Conservation (phyloP, 78 protist species). For the Bodo saltans region DNA sequence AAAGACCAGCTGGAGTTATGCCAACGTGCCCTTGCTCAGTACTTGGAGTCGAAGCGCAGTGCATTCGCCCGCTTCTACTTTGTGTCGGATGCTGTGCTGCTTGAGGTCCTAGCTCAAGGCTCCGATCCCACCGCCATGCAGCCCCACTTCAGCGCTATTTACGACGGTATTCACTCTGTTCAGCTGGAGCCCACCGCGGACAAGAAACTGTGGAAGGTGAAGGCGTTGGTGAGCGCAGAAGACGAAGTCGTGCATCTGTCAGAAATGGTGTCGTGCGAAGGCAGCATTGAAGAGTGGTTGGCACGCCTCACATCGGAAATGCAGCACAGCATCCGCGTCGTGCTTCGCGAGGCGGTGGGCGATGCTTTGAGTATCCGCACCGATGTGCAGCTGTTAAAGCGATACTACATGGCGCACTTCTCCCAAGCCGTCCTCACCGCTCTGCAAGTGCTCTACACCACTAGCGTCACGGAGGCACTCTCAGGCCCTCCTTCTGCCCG, state of each 20-base stretch:
- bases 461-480: constrained; percentile 53
- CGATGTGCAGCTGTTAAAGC: constrained; percentile 10
- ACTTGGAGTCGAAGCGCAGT: constrained; percentile 59
- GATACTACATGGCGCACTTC: constrained; percentile 42
- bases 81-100: constrained; percentile 61
- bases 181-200: neutral
- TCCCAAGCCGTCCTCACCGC: constrained; percentile 68
- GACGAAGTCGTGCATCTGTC: constrained; percentile 54
- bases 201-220: constrained; percentile 2
- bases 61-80: constrained; percentile 70
- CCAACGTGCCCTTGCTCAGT: constrained; percentile 55
- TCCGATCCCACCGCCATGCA: constrained; percentile 42
- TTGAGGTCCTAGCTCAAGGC: constrained; percentile 59
- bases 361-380: neutral
- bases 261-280: constrained; percentile 45
- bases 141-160: constrained; percentile 37
- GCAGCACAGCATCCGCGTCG: neutral
- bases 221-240: constrained; percentile 14
- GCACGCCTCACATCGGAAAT: neutral
- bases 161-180: neutral
- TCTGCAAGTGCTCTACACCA: constrained; percentile 79
- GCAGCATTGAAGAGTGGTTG: constrained; percentile 80
- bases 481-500: neutral
- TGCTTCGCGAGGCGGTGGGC: neutral
- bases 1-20: constrained; percentile 65